Conservation (phyloP, 2,329 filamentous ascomycete species). For the Rhynchosporium secalis region DNA sequence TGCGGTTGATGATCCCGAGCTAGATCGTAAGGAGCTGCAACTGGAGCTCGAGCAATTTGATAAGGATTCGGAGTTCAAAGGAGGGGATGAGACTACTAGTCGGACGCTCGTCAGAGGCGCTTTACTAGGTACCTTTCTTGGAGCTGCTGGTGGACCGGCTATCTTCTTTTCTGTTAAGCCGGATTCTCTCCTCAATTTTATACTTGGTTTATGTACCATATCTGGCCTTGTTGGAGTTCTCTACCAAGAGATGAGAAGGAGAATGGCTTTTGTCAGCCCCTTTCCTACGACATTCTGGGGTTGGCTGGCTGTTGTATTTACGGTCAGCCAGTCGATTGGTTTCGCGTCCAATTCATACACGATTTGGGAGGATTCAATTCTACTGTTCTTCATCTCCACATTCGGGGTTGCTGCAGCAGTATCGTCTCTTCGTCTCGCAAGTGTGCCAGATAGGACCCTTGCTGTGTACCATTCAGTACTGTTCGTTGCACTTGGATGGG, state of each 20-base stretch:
- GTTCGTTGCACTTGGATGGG: slow-evolving; percentile 75
- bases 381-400: slow-evolving; percentile 86
- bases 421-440: slow-evolving; percentile 72
- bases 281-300: slow-evolving; percentile 81
- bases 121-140: slow-evolving; percentile 34
- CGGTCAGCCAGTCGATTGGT: slow-evolving; percentile 82
- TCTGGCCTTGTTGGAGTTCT: slow-evolving; percentile 42
- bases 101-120: slow-evolving; percentile 30
- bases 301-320: slow-evolving; percentile 80
- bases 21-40: slow-evolving; percentile 60
- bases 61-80: slow-evolving; percentile 28
- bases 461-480: slow-evolving; percentile 82
- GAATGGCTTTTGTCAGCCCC: slow-evolving; percentile 47
- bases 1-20: slow-evolving; percentile 55
- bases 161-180: slow-evolving; percentile 27
- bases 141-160: slow-evolving; percentile 29
- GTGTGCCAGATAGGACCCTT: slow-evolving; percentile 66
- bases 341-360: slow-evolving; percentile 98
- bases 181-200: slow-evolving; percentile 28
- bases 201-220: slow-evolving; percentile 30
- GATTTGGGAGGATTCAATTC: slow-evolving; percentile 96
- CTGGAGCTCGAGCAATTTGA: slow-evolving; percentile 50
- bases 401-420: slow-evolving; percentile 77
- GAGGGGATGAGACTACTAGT: slow-evolving; percentile 33
- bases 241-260: slow-evolving; percentile 39